Conservation (phyloP, 2,329 filamentous ascomycete species). For the Beauveria bassiana region DNA sequence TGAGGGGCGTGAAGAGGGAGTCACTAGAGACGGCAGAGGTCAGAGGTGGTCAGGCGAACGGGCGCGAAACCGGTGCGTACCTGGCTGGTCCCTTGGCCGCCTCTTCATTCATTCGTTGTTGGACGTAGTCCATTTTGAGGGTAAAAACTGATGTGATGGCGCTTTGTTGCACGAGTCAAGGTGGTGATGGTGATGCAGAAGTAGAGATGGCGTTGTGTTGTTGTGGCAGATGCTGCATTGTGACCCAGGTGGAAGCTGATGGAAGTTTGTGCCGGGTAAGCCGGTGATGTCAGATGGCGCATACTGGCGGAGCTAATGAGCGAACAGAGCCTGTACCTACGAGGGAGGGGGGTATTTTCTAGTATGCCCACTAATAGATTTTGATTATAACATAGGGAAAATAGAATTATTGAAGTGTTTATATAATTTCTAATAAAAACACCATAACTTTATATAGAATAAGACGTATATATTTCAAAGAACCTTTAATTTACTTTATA, state of each 20-base stretch:
- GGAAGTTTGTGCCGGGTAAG: neutral
- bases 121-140: conserved; percentile 46
- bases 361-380: too few species aligned
- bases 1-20: conserved; percentile 52
- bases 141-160: neutral
- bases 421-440: too few species aligned
- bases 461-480: too few species aligned
- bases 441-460: too few species aligned
- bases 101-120: conserved; percentile 47
- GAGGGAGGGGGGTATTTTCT: too few species aligned
- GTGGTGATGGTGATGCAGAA: neutral
- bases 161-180: neutral
- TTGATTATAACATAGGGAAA: too few species aligned
- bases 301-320: too few species aligned
- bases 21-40: conserved; percentile 22
- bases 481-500: too few species aligned
- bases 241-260: neutral
- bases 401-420: too few species aligned
- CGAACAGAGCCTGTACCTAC: too few species aligned
- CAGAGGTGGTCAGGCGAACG: neutral
- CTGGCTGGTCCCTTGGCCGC: conserved; percentile 35
- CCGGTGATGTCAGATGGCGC: conserved; percentile 5
- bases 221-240: neutral
- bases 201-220: neutral
- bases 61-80: conserved; percentile 21